Evolutionary conservation across 2,329 filamentous ascomycete species (phyloP), one percentile per base, ranked within the genome.

Genomic region (Fusarium sambucinum): DNA sequence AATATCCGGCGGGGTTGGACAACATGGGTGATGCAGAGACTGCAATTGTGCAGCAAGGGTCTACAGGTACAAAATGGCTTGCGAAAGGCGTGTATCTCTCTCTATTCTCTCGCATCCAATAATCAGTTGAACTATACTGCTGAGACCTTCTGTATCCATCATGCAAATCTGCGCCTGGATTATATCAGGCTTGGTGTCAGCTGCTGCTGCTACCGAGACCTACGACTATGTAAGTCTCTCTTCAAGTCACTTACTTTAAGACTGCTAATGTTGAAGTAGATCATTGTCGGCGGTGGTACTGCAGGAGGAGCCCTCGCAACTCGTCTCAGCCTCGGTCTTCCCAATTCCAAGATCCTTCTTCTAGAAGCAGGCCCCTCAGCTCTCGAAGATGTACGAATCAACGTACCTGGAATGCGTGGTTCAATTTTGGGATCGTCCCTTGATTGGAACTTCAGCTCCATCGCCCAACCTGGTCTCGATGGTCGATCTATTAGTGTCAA

Each of bases 361-460:
- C 56, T 77, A 30, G 75, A 76, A 52, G 75, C 75, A 14, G 75
- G 76, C 13, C 72, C 74, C 19, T 63, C 72, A 8, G 73, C 72
- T 9, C 69, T 64, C 12, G 73, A 75, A 4, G 77, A 78, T 47
- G 60, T 70, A 14, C 68, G 72, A 32, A 77, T 79, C 63, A 77
- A 77, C 19, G 65, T 77, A 44, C 77, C 77, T 2, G 77, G 77
- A 5, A 65, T 76, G 58, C 70, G 75, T 8, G 77, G 77, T 5
- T 72, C 75, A 1, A 71, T 68, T 7, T 48, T 78, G 17, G 73
- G 70, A 19, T 38, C 35, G 13, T 5, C 2, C 63, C 74, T 3
- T 44, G 78, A 84, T 66, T 82, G 83, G 76, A 81, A 80, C 64
- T 84, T 85, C 69, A 78, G 80, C 6, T 81, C 83, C 0, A 73